Percentiles rank a stretch among this genome's conserved stretches.
Conservation (phyloP, 2,329 filamentous ascomycete species). For the Colletotrichum sp. region DNA sequence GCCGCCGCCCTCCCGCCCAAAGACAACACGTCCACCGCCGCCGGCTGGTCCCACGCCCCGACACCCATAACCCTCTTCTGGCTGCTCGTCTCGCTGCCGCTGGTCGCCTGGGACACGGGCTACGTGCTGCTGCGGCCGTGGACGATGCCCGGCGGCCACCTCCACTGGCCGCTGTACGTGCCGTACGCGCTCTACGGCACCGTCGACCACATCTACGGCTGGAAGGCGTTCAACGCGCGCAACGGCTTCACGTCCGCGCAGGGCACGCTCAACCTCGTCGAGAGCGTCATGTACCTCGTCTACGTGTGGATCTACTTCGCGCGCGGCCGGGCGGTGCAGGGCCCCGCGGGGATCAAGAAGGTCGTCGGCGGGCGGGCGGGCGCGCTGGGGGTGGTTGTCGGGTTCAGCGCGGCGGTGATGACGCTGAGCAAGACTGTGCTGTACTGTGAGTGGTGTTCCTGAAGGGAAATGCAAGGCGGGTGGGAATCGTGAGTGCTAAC, state of each 20-base stretch:
- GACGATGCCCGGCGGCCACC: slow-evolving; percentile 78
- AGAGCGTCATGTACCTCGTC: slow-evolving; percentile 67
- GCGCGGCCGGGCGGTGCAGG: slow-evolving; percentile 25
- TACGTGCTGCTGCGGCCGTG: slow-evolving; percentile 83
- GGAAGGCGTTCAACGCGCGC: slow-evolving; percentile 68
- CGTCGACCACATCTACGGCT: slow-evolving; percentile 84
- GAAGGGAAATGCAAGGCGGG: background rate
- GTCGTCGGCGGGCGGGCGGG: slow-evolving; percentile 47
- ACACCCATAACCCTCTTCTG: slow-evolving; percentile 62
- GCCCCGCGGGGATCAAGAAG: slow-evolving; percentile 28
- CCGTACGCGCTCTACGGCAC: slow-evolving; percentile 83
- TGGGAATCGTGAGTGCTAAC: background rate
- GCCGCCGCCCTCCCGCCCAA: background rate
- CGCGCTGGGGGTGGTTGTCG: slow-evolving; percentile 50
- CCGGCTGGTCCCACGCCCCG: slow-evolving; percentile 45
- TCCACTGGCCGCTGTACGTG: slow-evolving; percentile 75
- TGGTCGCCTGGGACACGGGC: slow-evolving; percentile 81
- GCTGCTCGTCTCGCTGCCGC: slow-evolving; percentile 75
- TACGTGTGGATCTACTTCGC: slow-evolving; percentile 52
- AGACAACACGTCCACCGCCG: background rate
- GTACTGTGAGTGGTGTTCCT: slow-evolving; percentile 53
- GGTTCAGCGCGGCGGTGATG: slow-evolving; percentile 62
- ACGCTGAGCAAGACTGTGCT: slow-evolving; percentile 67
- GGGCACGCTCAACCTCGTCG: slow-evolving; percentile 69
- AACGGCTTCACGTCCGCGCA: slow-evolving; percentile 84